These are phyloP conservation scores for Spiraea crenata DNA, from an alignment of 331 rosid genomes.

Conservation along the genomic window DNA sequence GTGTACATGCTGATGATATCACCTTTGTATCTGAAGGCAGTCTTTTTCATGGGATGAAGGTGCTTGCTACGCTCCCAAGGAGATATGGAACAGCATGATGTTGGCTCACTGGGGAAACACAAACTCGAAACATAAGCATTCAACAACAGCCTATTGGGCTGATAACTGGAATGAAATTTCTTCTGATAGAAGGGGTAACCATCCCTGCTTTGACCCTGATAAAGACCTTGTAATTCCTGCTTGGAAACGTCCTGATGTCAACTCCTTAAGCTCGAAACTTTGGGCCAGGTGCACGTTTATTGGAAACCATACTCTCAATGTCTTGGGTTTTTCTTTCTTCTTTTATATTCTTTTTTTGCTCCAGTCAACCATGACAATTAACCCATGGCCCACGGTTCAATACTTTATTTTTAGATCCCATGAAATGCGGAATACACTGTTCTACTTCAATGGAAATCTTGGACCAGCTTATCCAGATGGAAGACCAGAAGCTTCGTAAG, in stretches of 20 bases:
- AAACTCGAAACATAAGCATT: constrained; percentile 78
- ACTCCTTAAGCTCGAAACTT: constrained; percentile 50
- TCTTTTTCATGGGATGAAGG: constrained; percentile 99
- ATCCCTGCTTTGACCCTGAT: constrained; percentile 89
- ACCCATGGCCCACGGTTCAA: constrained; percentile 9
- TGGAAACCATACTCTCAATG: constrained; percentile 4
- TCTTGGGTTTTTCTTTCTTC: background rate
- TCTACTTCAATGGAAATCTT: constrained; percentile 97
- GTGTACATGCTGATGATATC: constrained; percentile 35
- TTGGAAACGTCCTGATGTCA: constrained; percentile 83
- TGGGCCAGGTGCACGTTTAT: constrained; percentile 61
- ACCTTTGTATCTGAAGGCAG: constrained; percentile 60
- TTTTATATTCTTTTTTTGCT: constrained; percentile 15
- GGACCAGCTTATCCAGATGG: constrained; percentile 78
- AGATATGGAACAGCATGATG: constrained; percentile 98
- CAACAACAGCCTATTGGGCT: constrained; percentile 96
- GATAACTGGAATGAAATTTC: constrained; percentile 84
- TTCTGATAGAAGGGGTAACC: constrained; percentile 67
- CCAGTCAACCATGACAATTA: constrained; percentile 18
- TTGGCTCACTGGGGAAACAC: constrained; percentile 99
- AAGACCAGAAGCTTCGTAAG: constrained; percentile 86
- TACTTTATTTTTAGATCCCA: constrained; percentile 55
- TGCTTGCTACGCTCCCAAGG: constrained; percentile 99
- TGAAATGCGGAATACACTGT: constrained; percentile 69
- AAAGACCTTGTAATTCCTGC: constrained; percentile 99